Base-by-base conservation (phyloP, 192 early-diverging fungal genomes). In the Dissophora ornata region DNA sequence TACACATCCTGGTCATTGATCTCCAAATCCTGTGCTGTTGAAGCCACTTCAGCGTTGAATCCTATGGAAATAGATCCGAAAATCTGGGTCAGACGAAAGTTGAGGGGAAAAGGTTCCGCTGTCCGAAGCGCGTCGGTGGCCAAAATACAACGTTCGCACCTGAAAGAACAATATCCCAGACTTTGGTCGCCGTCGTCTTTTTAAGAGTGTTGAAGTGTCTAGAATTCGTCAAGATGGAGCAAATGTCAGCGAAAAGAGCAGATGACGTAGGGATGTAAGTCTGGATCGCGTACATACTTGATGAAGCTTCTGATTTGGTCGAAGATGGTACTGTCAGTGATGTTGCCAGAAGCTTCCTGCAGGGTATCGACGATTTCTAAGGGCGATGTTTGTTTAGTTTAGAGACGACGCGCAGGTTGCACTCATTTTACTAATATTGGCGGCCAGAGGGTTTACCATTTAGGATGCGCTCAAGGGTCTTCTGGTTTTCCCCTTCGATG, bases 1-100 rank as follows among this genome's bases (percentile, higher is more conserved):
- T 90, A 92, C 41, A 88, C 86, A 41, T 92, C 90, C 36, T 92
- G 89, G n/a, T 89, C 86, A 38, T 90, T 82, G 16, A 80, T 79
- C 2, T 85, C 82, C 44, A 96, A 52, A 42, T 92, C 91, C 10
- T 62, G 71, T 18, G 88, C 59, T 5, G 91, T 85, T 6, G 79
- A 64, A 75, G 83, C 80, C 26, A 92, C 85, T 67, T 93, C 90
- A 42, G 83, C 81, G 48, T 84, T 77, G 59, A 94, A 90, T 4
- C 87, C 90, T n/a, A n/a, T n/a, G n/a, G n/a, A n/a, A n/a, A n/a
- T n/a, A n/a, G n/a, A n/a, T n/a, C n/a, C n/a, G n/a, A n/a, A n/a
- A n/a, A n/a, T n/a, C n/a, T n/a, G n/a, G n/a, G n/a, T n/a, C n/a
- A n/a, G n/a, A n/a, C 13, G 36, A 5, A 3, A 2, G 2, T 29